phyloP scores from a whole-genome alignment of 2,329 filamentous ascomycete genomes.

The Neoarthrinium moseri region DNA sequence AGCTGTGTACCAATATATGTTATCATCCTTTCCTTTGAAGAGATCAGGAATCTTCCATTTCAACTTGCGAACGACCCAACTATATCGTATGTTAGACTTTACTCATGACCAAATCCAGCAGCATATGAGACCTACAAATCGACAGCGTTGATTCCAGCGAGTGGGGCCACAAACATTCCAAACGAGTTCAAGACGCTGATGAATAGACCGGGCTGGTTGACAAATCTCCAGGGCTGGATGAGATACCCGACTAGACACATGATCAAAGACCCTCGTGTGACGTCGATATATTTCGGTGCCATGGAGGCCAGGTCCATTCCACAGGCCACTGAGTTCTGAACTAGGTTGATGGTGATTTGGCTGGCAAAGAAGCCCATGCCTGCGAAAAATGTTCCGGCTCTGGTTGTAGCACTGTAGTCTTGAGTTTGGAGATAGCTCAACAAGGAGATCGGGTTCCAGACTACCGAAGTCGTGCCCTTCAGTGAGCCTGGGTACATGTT shows the following conservation, averaged over 20 bases:
- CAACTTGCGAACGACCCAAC: slow-evolving; percentile 14
- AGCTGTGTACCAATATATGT: slow-evolving; percentile 14
- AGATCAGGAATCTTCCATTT: slow-evolving; percentile 16
- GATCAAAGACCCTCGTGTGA: slow-evolving; percentile 14
- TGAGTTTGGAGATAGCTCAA: slow-evolving; percentile 4
- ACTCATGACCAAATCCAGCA: slow-evolving; percentile 5
- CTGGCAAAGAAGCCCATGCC: slow-evolving; percentile 14
- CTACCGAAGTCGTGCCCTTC: not conserved
- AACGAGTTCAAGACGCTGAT: slow-evolving; percentile 10
- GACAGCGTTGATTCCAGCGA: slow-evolving; percentile 15
- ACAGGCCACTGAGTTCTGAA: slow-evolving; percentile 10
- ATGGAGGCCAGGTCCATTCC: slow-evolving; percentile 14
- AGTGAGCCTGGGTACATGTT: slow-evolving; percentile 8
- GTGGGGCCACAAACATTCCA: slow-evolving; percentile 11
- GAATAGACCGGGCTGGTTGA: slow-evolving; percentile 10
- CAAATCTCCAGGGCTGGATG: slow-evolving; percentile 11
- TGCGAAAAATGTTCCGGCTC: slow-evolving; percentile 15
- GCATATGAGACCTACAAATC: slow-evolving; percentile 12
- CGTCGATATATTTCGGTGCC: slow-evolving; percentile 15
- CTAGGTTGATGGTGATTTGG: slow-evolving; percentile 13
- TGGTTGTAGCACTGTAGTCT: slow-evolving; percentile 11
- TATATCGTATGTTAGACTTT: not conserved
- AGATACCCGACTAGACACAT: slow-evolving; percentile 13
- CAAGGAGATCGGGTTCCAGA: slow-evolving; percentile 15
- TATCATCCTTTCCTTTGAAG: slow-evolving; percentile 12